Conservation (phyloP, 331 rosid species). For the Acacia pycnantha region DNA sequence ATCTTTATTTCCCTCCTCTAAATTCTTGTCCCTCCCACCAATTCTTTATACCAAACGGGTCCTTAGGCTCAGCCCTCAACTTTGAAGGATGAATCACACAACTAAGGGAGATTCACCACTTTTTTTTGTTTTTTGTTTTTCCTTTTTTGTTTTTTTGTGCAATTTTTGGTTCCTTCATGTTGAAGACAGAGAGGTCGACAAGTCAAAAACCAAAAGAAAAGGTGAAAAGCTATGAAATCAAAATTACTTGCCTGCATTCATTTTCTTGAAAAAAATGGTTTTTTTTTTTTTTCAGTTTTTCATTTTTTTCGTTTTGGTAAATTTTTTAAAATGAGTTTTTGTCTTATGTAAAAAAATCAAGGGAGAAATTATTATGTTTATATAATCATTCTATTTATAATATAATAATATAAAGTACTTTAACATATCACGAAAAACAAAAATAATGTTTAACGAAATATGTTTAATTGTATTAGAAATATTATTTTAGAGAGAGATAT, state of each 20-base stretch:
- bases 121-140: background rate
- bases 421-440: too few relatives aligned
- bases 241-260: background rate
- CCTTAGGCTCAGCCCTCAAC: background rate
- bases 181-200: background rate
- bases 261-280: background rate
- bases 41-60: too few relatives aligned
- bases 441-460: too few relatives aligned
- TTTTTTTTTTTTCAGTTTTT: background rate
- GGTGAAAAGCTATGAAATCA: background rate
- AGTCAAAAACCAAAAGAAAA: background rate
- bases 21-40: too few relatives aligned
- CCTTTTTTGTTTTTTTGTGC: background rate
- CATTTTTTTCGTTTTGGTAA: background rate
- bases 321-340: background rate
- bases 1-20: too few relatives aligned
- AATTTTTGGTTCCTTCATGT: background rate
- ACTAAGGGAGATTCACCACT: background rate
- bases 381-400: too few relatives aligned
- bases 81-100: constrained; percentile 2
- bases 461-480: too few relatives aligned
- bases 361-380: too few relatives aligned
- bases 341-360: too few relatives aligned
- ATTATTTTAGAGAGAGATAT: too few relatives aligned
- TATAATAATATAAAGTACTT: too few relatives aligned